These are phyloP conservation scores for Aspergillus novofumigatus DNA, from an alignment of 2,329 filamentous ascomycete genomes.

Conservation along the genomic window DNA sequence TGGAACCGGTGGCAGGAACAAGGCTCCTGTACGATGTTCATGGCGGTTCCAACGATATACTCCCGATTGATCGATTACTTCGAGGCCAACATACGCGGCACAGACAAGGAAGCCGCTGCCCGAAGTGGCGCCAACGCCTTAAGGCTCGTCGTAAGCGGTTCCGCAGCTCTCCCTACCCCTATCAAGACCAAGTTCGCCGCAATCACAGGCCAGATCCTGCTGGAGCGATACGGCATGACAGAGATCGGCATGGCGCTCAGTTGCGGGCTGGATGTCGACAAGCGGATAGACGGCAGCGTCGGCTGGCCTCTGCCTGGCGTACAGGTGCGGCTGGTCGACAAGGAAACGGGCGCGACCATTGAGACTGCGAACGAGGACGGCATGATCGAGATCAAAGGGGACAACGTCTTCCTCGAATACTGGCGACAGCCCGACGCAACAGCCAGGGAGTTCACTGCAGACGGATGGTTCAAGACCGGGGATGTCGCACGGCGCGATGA, in stretches of 20 bases:
- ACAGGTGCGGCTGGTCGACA: slow-evolving; percentile 43
- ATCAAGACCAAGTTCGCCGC: slow-evolving; percentile 39
- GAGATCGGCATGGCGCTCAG: slow-evolving; percentile 49
- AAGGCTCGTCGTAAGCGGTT: slow-evolving; percentile 40
- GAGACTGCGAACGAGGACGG: slow-evolving; percentile 34
- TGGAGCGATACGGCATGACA: slow-evolving; percentile 49
- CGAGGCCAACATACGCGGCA: slow-evolving; percentile 35
- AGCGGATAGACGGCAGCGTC: slow-evolving; percentile 46
- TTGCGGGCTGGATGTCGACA: slow-evolving; percentile 38
- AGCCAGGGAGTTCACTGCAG: slow-evolving; percentile 42
- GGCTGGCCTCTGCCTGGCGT: slow-evolving; percentile 47
- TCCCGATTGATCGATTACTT: slow-evolving; percentile 46
- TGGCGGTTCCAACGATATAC: slow-evolving; percentile 51
- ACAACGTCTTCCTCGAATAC: slow-evolving; percentile 42
- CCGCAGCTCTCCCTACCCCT: slow-evolving; percentile 40
- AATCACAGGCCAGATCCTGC: slow-evolving; percentile 40
- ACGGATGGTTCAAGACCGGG: slow-evolving; percentile 50
- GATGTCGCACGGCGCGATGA: slow-evolving; percentile 39
- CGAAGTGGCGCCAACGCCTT: slow-evolving; percentile 31
- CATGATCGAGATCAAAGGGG: slow-evolving; percentile 41
- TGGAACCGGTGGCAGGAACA: slow-evolving; percentile 45
- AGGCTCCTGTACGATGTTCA: slow-evolving; percentile 45
- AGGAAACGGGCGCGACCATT: slow-evolving; percentile 32
- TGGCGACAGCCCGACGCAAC: slow-evolving; percentile 45
- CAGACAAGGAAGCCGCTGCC: slow-evolving; percentile 29